Evolutionary conservation across 1,284 basidiomycete species (phyloP), one percentile per base, ranked within the genome.

Genomic region (Tetrapyrgos nigripes): DNA sequence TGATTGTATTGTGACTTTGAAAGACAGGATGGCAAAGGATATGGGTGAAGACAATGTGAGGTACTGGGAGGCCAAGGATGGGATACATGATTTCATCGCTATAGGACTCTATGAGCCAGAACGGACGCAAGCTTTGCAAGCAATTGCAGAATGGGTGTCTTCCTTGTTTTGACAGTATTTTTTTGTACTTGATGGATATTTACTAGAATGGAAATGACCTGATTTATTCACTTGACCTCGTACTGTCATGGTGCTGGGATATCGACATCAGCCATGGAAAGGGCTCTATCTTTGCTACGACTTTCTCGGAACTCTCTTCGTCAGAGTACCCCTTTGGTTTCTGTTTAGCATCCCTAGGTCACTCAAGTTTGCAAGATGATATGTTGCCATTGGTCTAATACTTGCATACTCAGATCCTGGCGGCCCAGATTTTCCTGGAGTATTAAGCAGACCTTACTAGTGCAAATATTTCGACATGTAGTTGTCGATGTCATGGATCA

Each of bases 101-200:
- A 77, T 84, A 50, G 28, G 66, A 2, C 83, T 78, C 77, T 77
- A 80, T 63, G 85, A 88, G 61, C 87, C 85, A 0, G 85, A 88
- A 70, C 73, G 81, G 53, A 78, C 73, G 3, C 67, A 82, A 53
- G 78, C 80, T 1, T 64, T 83, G 28, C 70, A 70, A 58, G 76
- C 68, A 27, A 81, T 87, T 40, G 81, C 77, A 11, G 67, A 73
- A 40, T 87, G 85, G 84, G 61, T 84, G 11, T 64, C 62, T 53
- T 60, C 64, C 17, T 59, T 45, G 43, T 60, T n/a, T n/a, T n/a
- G n/a, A n/a, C n/a, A n/a, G n/a, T n/a, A n/a, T n/a, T n/a, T n/a
- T n/a, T n/a, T n/a, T n/a, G n/a, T n/a, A n/a, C n/a, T n/a, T n/a
- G n/a, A n/a, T n/a, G n/a, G n/a, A n/a, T n/a, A n/a, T n/a, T n/a